Evolutionary conservation across 352 stramenopile genomes (phyloP).

Genomic region (Globisporangium sylvaticum): DNA sequence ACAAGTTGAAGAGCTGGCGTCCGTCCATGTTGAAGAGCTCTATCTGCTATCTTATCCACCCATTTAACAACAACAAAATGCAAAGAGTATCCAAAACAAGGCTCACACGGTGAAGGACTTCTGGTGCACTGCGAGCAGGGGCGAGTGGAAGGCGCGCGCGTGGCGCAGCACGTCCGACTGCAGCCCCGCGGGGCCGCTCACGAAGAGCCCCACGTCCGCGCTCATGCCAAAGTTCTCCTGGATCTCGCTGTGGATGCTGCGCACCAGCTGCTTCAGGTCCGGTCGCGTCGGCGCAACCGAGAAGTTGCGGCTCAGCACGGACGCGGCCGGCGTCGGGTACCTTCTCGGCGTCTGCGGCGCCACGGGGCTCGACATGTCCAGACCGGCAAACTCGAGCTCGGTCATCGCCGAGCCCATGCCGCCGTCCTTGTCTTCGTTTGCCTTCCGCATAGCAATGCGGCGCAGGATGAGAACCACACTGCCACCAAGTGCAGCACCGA

Average conservation of each 20-base stretch:
- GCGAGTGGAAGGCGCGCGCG: conserved; percentile 27
- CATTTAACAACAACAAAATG: neutral
- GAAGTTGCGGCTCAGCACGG: conserved; percentile 29
- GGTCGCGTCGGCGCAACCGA: conserved; percentile 35
- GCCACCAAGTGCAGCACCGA: conserved; percentile 29
- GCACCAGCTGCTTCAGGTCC: conserved; percentile 29
- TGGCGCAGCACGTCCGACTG: conserved; percentile 29
- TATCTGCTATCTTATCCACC: neutral
- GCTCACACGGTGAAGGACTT: conserved; percentile 50
- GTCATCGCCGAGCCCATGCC: conserved; percentile 26
- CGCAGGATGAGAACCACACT: conserved; percentile 20
- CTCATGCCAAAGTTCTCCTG: conserved; percentile 42
- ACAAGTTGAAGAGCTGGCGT: neutral
- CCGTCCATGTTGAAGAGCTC: neutral
- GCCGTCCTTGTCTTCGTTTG: conserved; percentile 12
- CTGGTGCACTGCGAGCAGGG: conserved; percentile 33
- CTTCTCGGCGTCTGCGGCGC: conserved; percentile 35
- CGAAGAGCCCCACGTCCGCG: conserved; percentile 36
- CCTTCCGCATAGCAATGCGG: conserved; percentile 10
- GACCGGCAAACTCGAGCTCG: conserved; percentile 35
- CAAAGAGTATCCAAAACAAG: too few species aligned
- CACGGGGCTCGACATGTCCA: conserved; percentile 30
- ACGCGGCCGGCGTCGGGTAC: conserved; percentile 24
- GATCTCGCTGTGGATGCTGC: conserved; percentile 40
- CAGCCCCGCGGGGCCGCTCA: conserved; percentile 39